Base-by-base conservation (phyloP, 306 rosid species). In the Spatholobus suberectus region DNA sequence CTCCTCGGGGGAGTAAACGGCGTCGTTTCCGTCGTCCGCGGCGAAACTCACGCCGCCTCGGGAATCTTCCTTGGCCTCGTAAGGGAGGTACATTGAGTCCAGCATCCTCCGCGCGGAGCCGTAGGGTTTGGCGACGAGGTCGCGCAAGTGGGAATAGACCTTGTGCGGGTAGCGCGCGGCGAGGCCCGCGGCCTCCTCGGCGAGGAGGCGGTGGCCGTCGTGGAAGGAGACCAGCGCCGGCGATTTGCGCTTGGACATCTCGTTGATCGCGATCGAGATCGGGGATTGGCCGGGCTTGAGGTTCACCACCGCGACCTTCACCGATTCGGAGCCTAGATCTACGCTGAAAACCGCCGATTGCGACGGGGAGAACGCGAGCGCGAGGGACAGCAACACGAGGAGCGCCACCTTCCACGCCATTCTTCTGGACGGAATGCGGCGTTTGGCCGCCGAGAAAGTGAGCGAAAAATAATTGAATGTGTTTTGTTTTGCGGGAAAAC, bases 301-400 rank as follows among this genome's bases (percentile, higher is more conserved):
- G 76, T 96, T 96, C 27, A 96, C 99, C n/a, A 96, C 99, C 1
- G 98, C 95, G 3, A 94, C 99, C 78, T 96, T 96, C 51, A 91
- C 21, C 90, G 88, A 94, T 69, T 94, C 98, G 1, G 99, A 96
- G 14, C 99, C 99, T 35, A 96, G 99, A 94, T 96, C 99, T 92
- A 96, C 82, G 83, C 98, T 94, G 76, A 91, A 91, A 51, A 94
- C 98, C 43, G 98, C 98, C 15, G 96, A 90, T 80, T 94, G 90
- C 23, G 99, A 88, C 8, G 92, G 98, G n/a, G 86, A 82, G 65
- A 86, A 40, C 9, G 86, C 78, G 32, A 92, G 66, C 37, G 80
- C 83, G 5, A 90, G 11, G 52, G 78, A 70, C 0, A 63, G 37
- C 14, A 86, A 86, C 13, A 88, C n/a, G 61, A 87, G 49, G 18